Evolutionary conservation across 1,139 yeast genomes (phyloP), one percentile per base, ranked within the genome.

Genomic region (Geotrichum carabidarum): DNA sequence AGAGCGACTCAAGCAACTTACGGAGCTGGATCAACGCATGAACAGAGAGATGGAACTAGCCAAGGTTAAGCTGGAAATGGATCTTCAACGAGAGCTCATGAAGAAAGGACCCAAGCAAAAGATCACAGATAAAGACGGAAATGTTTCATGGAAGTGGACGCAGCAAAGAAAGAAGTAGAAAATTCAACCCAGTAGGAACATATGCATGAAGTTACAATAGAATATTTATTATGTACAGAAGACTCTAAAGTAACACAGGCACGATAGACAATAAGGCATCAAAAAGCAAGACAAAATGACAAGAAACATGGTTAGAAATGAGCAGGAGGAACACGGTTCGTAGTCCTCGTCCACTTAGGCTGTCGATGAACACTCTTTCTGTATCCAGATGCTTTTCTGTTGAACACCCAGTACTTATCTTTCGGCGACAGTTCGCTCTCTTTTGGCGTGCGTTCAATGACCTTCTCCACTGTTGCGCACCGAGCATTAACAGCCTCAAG

Each of bases 391-490:
- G 83, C 79, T 64, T 83, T 82, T 71, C 80, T 85, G 72, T 82
- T 83, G 72, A 88, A 93, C 0, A 91, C 84, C 53, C 95, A 84
- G 72, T 93, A 93, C 71, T 93, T 93, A 73, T 93, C 95, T 62
- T 74, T 77, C 2, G 95, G 76, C 0, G 72, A 66, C 97, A 93
- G 89, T 59, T 89, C 90, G 44, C 72, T 64, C 66, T 90, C 96
- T 67, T 82, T 86, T 43, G 97, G 97, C 65, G 85, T 78, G 38
- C 78, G 65, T 5, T 71, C 73, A 65, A 79, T 74, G 57, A 85
- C 76, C 57, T 78, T 69, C 60, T 81, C 82, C 48, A 84, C 74
- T 59, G 77, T 75, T 59, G 75, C 74, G 62, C 79, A 75, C n/a
- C 78, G 77, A 53, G 80, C 72, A 31, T 75, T 74, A 54, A 73